phyloP scores from a whole-genome alignment of 768 basidiomycete species.

The Phanerochaete carnosa region DNA sequence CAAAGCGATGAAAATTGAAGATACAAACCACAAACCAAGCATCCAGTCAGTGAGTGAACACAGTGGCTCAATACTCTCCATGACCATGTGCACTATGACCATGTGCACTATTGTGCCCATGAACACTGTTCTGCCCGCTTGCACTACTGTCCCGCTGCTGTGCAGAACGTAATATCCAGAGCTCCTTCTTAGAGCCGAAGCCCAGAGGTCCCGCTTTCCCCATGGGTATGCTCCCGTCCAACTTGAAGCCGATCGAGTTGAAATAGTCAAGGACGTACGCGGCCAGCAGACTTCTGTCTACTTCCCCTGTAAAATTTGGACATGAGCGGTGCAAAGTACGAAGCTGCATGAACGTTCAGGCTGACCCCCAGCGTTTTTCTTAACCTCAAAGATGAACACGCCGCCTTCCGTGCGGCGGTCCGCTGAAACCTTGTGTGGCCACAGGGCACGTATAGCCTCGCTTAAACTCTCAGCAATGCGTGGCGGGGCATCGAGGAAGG shows the following conservation, averaged over 20 bases:
- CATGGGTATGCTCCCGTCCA: conserved; percentile 68
- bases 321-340: not conserved
- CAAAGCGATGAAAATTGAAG: too few species aligned
- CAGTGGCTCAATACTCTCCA: not conserved
- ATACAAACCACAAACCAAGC: not conserved
- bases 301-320: not conserved
- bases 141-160: conserved; percentile 9
- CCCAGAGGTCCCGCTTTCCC: conserved; percentile 36
- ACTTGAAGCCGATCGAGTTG: conserved; percentile 50
- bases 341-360: not conserved
- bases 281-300: conserved; percentile 21
- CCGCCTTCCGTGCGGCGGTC: conserved; percentile 47
- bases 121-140: conserved; percentile 1
- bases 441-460: conserved; percentile 35
- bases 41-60: not conserved
- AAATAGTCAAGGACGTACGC: conserved; percentile 64
- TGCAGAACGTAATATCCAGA: conserved; percentile 60
- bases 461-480: conserved; percentile 36
- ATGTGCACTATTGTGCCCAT: conserved; percentile 4
- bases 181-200: conserved; percentile 46
- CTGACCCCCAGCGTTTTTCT: conserved; percentile 17
- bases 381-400: conserved; percentile 54
- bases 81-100: conserved; percentile 7
- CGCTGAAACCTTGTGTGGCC: conserved; percentile 39
- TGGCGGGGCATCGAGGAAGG: conserved; percentile 39